Evolutionary conservation across 352 stramenopile species (phyloP), one percentile per base, ranked within the genome.

Genomic region (Pythium dissotocum): DNA sequence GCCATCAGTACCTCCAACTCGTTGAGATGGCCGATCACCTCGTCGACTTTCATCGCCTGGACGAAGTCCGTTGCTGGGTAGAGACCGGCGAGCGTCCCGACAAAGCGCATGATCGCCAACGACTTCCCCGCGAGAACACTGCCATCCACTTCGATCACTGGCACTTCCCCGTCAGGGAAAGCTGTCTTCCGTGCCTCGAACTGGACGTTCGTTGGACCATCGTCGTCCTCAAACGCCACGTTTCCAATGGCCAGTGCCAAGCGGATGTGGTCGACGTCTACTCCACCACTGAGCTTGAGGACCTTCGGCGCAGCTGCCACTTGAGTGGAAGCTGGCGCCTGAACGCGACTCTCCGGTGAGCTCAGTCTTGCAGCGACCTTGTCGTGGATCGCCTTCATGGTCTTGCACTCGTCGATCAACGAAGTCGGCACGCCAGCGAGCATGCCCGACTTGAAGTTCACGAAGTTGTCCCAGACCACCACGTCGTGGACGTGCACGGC

Each of bases 11-110:
- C n/a, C 24, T 83, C 70, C 26, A 77, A 49, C 18, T 78, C 73
- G 16, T 58, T 48, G 21, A 82, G 53, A 54, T 89, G 79, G 28
- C 65, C 51, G 16, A 90, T 21, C 40, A 91, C 73, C 61, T 90
- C 83, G 67, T 71, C 65, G 13, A 71, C 66, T 51, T 62, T 56
- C 4, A 66, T 9, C 7, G 58, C 58, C 30, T 5, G 4, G 3
- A 67, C 1, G 0, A 49, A 14, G 54, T 71, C 58, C 0, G 51
- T 4, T 4, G 58, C 35, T 13, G 65, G 65, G 26, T 71, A 71
- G 12, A 83, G 49, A 18, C 63, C 59, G 0, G 61, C 69, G 35
- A 83, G 57, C 1, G 59, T 65, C 0, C 73, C 75, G 4, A 61
- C 76, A 59, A 75, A 85, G 21, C 69, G 73, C 8, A 82, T 51